Evolutionary conservation across 495 filamentous ascomycete genomes (phyloP), one percentile per base, ranked within the genome.

Genomic region (Umbilicaria muhlenbergii): DNA sequence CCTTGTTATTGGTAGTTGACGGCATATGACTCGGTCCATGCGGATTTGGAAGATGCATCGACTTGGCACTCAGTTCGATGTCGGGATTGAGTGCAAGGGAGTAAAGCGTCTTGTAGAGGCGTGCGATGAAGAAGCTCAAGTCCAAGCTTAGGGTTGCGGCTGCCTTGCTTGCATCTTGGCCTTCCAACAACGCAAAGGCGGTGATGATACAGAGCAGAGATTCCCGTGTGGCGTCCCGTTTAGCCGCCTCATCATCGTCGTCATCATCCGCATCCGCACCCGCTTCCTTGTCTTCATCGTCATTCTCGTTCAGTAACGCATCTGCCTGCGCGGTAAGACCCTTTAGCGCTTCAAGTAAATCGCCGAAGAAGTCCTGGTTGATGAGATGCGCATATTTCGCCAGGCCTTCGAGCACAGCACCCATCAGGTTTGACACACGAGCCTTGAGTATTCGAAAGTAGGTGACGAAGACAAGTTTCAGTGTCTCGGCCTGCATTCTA

Each of bases 291-390:
- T 63, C 64, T 13, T 66, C 58, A 19, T 69, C 61, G 31, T 69
- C 63, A 39, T 73, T 65, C 11, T 64, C 59, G 17, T 37, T 32
- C 2, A 43, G 35, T 11, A 34, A 31, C 10, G 51, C 53, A 34
- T 82, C 76, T 40, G 78, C 76, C 45, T 83, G 71, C 10, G 68
- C 69, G 50, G 95, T 88, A 11, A 98, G 70, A 44, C 95, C 92
- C 58, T 91, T 91, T 21, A 98, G 67, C 7, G 85, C 87, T 55
- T 95, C 92, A 15, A 98, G 76, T 32, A 98, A 66, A 58, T 95
- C 91, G 16, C 91, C 91, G 58, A 98, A 98, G 68, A 96, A 94
- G 56, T 96, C 80, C 54, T 95, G 82, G 64, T 98, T 98, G 67
- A 98, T 95, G 14, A 98, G 68, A 57, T 94, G 91, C 14, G 87